phyloP scores from a whole-genome alignment of 208 protist species.

The Acanthamoeba rhysodes region DNA sequence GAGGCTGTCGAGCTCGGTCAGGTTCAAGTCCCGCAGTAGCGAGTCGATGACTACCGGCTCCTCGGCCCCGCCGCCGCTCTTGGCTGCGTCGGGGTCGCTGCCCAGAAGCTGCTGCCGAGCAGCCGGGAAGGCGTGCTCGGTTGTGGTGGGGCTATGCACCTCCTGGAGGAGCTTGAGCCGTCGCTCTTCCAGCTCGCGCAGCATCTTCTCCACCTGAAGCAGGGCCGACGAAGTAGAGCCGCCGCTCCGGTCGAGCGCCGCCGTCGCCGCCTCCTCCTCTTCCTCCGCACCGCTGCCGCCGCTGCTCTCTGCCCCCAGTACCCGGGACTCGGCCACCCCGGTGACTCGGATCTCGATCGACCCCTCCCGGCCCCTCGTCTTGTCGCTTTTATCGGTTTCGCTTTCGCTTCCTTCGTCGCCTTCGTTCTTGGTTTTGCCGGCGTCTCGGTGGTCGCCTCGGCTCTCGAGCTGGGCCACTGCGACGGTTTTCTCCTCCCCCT shows the following conservation, averaged over 20 bases:
- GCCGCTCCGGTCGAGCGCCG: not conserved
- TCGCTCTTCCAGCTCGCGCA: conserved; percentile 54
- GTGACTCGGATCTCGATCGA: not conserved
- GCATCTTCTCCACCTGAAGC: conserved; percentile 33
- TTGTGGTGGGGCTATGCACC: not conserved
- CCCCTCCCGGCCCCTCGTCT: not conserved
- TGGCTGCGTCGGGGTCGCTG: not conserved
- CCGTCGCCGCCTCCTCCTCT: too few relatives aligned
- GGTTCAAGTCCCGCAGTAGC: not conserved
- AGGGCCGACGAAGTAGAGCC: not conserved
- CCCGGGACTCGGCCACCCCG: not conserved
- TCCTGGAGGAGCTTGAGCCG: not conserved
- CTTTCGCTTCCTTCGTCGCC: not conserved
- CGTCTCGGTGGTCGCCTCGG: not conserved
- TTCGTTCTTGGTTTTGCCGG: not conserved
- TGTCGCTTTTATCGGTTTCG: not conserved
- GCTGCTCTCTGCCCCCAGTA: too few relatives aligned
- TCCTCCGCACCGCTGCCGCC: not conserved
- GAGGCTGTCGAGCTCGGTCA: conserved; percentile 13
- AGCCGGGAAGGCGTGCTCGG: not conserved
- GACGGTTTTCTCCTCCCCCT: not conserved
- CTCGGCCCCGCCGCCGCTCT: not conserved
- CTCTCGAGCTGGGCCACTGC: not conserved
- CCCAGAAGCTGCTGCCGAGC: not conserved
- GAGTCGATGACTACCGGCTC: not conserved